Conservation (phyloP, 192 early-diverging fungal species). For the Backusella westeae region DNA sequence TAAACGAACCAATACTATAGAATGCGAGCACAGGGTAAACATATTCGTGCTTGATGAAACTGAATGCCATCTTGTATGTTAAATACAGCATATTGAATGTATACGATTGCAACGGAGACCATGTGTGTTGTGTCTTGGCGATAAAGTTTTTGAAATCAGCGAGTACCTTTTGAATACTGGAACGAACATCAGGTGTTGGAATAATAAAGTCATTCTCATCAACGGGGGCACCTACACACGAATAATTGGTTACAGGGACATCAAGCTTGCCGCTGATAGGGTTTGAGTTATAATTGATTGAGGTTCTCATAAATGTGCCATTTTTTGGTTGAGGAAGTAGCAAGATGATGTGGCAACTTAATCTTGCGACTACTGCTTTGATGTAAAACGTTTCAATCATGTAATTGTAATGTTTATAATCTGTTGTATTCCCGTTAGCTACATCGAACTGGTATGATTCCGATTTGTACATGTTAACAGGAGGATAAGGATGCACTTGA, state of each 20-base stretch:
- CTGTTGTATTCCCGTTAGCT: background rate
- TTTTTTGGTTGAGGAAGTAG: background rate
- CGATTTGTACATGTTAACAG: background rate
- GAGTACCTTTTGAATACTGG: background rate
- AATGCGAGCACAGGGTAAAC: background rate
- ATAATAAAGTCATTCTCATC: background rate
- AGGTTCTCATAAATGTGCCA: background rate
- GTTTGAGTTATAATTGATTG: background rate
- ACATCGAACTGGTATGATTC: constrained; percentile 19
- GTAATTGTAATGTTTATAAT: background rate
- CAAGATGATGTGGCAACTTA: background rate
- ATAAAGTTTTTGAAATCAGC: background rate
- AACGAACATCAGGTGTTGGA: background rate
- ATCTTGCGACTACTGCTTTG: background rate
- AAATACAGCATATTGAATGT: background rate
- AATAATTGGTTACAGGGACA: background rate
- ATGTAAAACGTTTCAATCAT: constrained; percentile 17
- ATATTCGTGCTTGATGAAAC: background rate
- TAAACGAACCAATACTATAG: background rate
- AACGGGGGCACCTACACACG: background rate
- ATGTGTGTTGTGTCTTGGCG: background rate
- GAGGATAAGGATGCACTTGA: constrained; percentile 5
- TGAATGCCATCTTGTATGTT: background rate
- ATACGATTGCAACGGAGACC: background rate
- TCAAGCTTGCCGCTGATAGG: background rate